phyloP scores from a whole-genome alignment of 140 eudicot species.

The Stevia rebaudiana region DNA sequence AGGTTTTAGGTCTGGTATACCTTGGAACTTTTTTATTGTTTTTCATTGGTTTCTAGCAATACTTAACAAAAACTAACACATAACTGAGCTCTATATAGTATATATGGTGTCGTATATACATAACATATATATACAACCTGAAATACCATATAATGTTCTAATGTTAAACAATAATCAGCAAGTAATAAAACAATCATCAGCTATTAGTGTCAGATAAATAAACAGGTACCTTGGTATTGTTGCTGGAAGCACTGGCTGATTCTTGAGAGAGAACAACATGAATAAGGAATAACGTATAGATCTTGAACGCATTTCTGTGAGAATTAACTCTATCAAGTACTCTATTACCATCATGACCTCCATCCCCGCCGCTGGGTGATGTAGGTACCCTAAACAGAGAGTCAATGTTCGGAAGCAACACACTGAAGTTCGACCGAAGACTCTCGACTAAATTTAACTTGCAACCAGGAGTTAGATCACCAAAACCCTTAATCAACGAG shows the following conservation, averaged over 20 bases:
- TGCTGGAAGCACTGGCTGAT: slow-evolving; percentile 26
- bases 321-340: slow-evolving; percentile 53
- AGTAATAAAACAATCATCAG: slow-evolving; percentile 8
- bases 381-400: slow-evolving; percentile 47
- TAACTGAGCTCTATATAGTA: too few relatives aligned
- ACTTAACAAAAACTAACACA: too few relatives aligned
- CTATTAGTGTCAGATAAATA: slow-evolving; percentile 9
- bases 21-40: neutral
- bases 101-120: too few relatives aligned
- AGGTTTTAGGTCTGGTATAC: slow-evolving; percentile 1
- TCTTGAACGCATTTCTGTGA: slow-evolving; percentile 81
- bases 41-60: too few relatives aligned
- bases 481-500: slow-evolving; percentile 56
- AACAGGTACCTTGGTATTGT: slow-evolving; percentile 36
- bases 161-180: neutral
- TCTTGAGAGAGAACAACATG: slow-evolving; percentile 70
- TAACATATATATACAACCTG: too few relatives aligned
- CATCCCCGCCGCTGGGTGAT: slow-evolving; percentile 29
- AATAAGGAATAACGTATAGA: slow-evolving; percentile 70
- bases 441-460: slow-evolving; percentile 78
- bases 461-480: slow-evolving; percentile 38
- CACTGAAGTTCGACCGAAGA: slow-evolving; percentile 82
- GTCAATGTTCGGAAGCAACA: slow-evolving; percentile 82
- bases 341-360: slow-evolving; percentile 21
- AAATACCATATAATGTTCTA: neutral